Evolutionary conservation across 345 rosid species (phyloP), one percentile per base, ranked within the genome.

Genomic region (Euphorbia pulcherrima): DNA sequence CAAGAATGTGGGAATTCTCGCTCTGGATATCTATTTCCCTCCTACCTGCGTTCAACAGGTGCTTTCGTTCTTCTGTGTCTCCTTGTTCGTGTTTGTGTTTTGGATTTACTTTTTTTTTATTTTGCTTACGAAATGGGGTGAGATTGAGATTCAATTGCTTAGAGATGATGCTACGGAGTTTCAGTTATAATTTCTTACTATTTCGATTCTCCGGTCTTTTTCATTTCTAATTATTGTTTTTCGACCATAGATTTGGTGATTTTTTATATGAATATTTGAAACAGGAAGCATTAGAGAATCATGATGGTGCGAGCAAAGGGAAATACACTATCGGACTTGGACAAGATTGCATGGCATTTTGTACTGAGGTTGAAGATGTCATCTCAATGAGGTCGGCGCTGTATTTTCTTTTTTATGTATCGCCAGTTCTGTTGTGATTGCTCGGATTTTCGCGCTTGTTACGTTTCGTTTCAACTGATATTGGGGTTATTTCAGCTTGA

Each of bases 251-350:
- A 37, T 72, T 23, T 60, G 29, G 29, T 64, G 33, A 40, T 52
- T 29, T 53, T 29, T 0, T n/a, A n/a, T 44, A 39, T 67, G 41
- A 55, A 11, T 33, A 11, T 28, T 64, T 47, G 64, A 55, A 41
- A 72, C 72, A 95, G 99, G 99, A 86, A 82, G 90, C 90, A 6
- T 64, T 95, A 75, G 99, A 95, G 85, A 88, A 67, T 71, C 94
- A 92, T 83, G 99, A 95, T 79, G 98, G 97, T 27, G 97, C 87
- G 44, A 87, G 99, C 82, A 95, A 88, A 80, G 99, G 99, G 39
- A 95, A 95, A 72, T 95, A 95, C 79, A 95, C 98, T 1, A 90
- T 95, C 62, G 99, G 99, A 51, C 98, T 95, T 75, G 99, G 99
- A 72, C 99, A 95, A 77, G 98, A 95, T 72, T 88, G 97, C 77